These are phyloP conservation scores for Xylaria sp. DNA, from an alignment of 2,329 filamentous ascomycete genomes.

Conservation along the genomic window DNA sequence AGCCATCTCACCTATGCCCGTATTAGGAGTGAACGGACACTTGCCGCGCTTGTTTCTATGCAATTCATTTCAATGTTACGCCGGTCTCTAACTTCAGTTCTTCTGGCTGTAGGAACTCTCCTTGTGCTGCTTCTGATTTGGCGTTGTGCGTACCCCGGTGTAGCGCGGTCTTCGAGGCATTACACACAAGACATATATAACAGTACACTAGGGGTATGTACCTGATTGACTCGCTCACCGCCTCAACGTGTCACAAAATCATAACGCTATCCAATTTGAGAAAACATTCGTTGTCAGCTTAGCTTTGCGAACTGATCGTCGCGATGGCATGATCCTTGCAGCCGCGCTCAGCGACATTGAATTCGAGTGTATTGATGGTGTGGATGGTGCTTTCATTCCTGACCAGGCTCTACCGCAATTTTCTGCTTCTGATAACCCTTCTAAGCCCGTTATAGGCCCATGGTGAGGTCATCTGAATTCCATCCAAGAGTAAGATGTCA, in stretches of 20 bases:
- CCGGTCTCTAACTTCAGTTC: neutral
- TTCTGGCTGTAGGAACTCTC: neutral
- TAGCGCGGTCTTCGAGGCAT: neutral
- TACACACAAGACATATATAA: conserved; percentile 5
- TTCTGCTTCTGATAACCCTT: too few relatives aligned
- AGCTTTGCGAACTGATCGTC: conserved; percentile 3
- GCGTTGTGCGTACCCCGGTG: neutral
- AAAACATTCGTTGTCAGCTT: conserved; percentile 15
- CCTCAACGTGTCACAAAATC: too few relatives aligned
- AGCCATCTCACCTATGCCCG: too few relatives aligned
- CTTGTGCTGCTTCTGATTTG: conserved; percentile 4
- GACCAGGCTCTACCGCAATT: too few relatives aligned
- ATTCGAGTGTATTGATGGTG: too few relatives aligned
- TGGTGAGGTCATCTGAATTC: too few relatives aligned
- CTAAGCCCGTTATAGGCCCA: too few relatives aligned
- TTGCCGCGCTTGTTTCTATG: too few relatives aligned
- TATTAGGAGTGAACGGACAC: too few relatives aligned
- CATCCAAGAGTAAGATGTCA: too few relatives aligned
- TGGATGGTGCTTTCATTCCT: too few relatives aligned
- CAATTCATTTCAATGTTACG: conserved; percentile 18
- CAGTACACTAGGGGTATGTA: conserved; percentile 14
- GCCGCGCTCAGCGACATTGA: too few relatives aligned
- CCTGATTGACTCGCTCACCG: neutral
- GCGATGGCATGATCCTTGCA: neutral
- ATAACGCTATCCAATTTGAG: conserved; percentile 9